Evolutionary conservation across 1,139 yeast genomes (phyloP).

Genomic region (Tardiomyces digboiensis): DNA sequence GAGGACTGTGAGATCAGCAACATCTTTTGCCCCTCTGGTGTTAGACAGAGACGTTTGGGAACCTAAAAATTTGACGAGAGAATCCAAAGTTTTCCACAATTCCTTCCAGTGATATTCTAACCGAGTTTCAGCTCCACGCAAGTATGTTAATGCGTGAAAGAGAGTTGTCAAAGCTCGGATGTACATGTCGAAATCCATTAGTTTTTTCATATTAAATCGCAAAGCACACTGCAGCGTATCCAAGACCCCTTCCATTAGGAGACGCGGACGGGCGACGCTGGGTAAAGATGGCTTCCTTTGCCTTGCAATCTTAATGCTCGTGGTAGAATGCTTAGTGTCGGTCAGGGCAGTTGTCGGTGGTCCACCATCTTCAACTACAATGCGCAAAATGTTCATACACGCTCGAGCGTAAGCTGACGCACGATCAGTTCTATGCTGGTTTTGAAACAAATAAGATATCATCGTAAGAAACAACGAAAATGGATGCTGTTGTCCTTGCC

Average conservation of each 20-base stretch:
- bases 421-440: conserved; percentile 20
- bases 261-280: conserved; percentile 14
- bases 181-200: conserved; percentile 24
- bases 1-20: conserved; percentile 17
- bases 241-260: conserved; percentile 24
- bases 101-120: conserved; percentile 30
- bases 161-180: conserved; percentile 17
- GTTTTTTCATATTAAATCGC: conserved; percentile 23
- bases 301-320: conserved; percentile 16
- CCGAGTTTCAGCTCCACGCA: conserved; percentile 13
- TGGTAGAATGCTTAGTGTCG: conserved; percentile 10
- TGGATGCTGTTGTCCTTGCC: conserved; percentile 3
- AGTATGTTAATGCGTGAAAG: conserved; percentile 18
- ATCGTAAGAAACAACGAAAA: conserved; percentile 23
- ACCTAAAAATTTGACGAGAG: conserved; percentile 18
- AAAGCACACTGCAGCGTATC: conserved; percentile 25
- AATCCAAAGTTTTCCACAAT: conserved; percentile 28
- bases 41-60: conserved; percentile 4
- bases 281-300: conserved; percentile 22
- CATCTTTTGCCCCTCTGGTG: conserved; percentile 7
- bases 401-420: conserved; percentile 24
- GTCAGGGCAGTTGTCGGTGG: conserved; percentile 12
- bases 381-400: conserved; percentile 20
- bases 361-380: conserved; percentile 23
- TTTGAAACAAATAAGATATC: conserved; percentile 23